These are phyloP conservation scores for Circinella minor DNA, from an alignment of 371 early-diverging fungal species.

Conservation along the genomic window DNA sequence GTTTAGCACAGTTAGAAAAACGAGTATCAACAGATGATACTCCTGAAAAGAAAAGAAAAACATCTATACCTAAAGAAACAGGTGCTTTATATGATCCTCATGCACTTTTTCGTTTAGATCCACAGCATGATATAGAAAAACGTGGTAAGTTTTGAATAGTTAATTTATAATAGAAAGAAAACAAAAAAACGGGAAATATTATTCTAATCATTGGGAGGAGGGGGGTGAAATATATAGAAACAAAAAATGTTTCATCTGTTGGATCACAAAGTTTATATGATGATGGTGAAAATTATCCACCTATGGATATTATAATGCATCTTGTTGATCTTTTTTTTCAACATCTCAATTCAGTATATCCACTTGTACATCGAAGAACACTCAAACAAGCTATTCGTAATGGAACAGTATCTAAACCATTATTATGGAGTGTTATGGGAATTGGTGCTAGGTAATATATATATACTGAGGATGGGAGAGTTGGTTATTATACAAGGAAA, in stretches of 20 bases:
- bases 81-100: background rate
- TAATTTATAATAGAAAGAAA: no score
- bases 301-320: slow-evolving; percentile 54
- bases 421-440: slow-evolving; percentile 51
- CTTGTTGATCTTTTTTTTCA: slow-evolving; percentile 65
- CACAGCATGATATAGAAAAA: background rate
- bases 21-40: slow-evolving; percentile 36
- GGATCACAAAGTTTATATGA: background rate
- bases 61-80: background rate
- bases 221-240: no score
- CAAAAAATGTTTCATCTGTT: background rate
- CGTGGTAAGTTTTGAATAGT: background rate
- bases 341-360: slow-evolving; percentile 58
- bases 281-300: slow-evolving; percentile 27
- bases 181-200: no score
- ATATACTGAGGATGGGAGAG: no score
- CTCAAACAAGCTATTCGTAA: slow-evolving; percentile 36
- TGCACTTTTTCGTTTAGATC: background rate
- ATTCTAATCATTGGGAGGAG: background rate
- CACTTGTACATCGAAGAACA: slow-evolving; percentile 55
- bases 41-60: background rate
- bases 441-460: slow-evolving; percentile 44
- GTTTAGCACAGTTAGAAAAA: slow-evolving; percentile 68
- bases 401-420: slow-evolving; percentile 42
- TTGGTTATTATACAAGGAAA: no score